Conservation (phyloP, 768 basidiomycete species). For the Zangia roseola region DNA sequence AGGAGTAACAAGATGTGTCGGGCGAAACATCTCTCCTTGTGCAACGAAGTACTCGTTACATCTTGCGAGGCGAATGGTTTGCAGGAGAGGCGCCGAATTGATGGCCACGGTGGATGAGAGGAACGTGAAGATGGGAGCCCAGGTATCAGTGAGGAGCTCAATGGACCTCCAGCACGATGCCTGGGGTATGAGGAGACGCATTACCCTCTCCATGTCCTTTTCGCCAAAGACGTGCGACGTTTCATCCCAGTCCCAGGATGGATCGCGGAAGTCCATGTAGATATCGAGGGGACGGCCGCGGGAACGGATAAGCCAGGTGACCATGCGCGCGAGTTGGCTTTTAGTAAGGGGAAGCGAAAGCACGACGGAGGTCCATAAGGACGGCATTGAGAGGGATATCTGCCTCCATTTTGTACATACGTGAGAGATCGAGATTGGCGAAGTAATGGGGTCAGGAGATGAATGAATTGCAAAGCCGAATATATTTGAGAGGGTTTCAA, state of each 20-base stretch:
- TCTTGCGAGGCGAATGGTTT: conserved; percentile 45
- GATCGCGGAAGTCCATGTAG: conserved; percentile 58
- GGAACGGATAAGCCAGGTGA: conserved; percentile 46
- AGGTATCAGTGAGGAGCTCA: conserved; percentile 58
- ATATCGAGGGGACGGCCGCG: conserved; percentile 46
- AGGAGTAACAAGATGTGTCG: conserved; percentile 37
- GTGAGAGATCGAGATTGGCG: conserved; percentile 41
- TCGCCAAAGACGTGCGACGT: conserved; percentile 43
- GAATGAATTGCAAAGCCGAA: conserved; percentile 33
- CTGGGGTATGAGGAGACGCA: conserved; percentile 46
- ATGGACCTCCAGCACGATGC: conserved; percentile 46
- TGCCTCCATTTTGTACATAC: conserved; percentile 52
- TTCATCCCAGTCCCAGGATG: conserved; percentile 52
- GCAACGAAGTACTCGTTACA: conserved; percentile 59
- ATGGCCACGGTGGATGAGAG: conserved; percentile 39
- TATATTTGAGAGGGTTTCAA: conserved; percentile 37
- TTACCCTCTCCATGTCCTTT: conserved; percentile 43
- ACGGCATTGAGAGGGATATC: conserved; percentile 43
- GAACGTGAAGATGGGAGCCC: conserved; percentile 56
- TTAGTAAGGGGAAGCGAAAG: conserved; percentile 44
- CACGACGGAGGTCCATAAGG: conserved; percentile 51
- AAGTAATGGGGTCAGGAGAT: conserved; percentile 24
- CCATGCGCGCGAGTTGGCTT: conserved; percentile 36
- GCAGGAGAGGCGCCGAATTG: conserved; percentile 36
- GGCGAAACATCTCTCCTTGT: conserved; percentile 44